These are phyloP conservation scores for Pythium aphanidermatum DNA, from an alignment of 352 stramenopile genomes.

Conservation along the genomic window DNA sequence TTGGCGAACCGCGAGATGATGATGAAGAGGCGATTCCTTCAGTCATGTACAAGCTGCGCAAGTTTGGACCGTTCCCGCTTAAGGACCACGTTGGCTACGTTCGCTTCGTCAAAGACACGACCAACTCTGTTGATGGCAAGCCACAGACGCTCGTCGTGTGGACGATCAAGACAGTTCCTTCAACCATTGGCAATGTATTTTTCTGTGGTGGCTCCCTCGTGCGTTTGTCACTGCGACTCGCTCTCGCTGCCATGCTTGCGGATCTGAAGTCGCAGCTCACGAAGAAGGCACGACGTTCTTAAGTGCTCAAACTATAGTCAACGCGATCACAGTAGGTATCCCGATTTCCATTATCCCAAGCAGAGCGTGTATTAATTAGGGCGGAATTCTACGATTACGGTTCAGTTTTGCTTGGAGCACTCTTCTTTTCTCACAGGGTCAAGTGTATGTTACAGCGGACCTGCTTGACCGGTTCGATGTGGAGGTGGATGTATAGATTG, in stretches of 20 bases:
- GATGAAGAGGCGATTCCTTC: slow-evolving; percentile 35
- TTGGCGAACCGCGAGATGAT: slow-evolving; percentile 27
- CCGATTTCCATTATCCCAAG: too few relatives aligned
- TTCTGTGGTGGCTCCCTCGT: slow-evolving; percentile 51
- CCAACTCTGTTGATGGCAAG: background rate
- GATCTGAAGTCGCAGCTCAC: too few relatives aligned
- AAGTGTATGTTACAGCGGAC: slow-evolving; percentile 12
- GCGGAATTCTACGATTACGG: slow-evolving; percentile 12
- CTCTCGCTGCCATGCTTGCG: slow-evolving; percentile 28
- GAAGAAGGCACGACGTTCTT: slow-evolving; percentile 18
- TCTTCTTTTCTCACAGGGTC: background rate
- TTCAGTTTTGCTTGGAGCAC: slow-evolving; percentile 6
- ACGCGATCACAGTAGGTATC: too few relatives aligned
- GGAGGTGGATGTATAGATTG: too few relatives aligned
- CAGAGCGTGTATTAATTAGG: slow-evolving; percentile 11
- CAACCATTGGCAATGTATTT: slow-evolving; percentile 37
- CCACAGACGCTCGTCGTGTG: slow-evolving; percentile 42
- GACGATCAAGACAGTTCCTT: slow-evolving; percentile 53
- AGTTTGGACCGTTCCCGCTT: slow-evolving; percentile 35
- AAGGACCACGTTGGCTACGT: slow-evolving; percentile 45
- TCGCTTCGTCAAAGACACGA: slow-evolving; percentile 51
- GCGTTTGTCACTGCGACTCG: slow-evolving; percentile 24
- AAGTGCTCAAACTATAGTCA: too few relatives aligned
- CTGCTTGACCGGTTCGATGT: too few relatives aligned
- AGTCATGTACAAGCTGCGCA: slow-evolving; percentile 42